Evolutionary conservation across 345 rosid species (phyloP), one percentile per base, ranked within the genome.

Genomic region (Isatis tinctoria): DNA sequence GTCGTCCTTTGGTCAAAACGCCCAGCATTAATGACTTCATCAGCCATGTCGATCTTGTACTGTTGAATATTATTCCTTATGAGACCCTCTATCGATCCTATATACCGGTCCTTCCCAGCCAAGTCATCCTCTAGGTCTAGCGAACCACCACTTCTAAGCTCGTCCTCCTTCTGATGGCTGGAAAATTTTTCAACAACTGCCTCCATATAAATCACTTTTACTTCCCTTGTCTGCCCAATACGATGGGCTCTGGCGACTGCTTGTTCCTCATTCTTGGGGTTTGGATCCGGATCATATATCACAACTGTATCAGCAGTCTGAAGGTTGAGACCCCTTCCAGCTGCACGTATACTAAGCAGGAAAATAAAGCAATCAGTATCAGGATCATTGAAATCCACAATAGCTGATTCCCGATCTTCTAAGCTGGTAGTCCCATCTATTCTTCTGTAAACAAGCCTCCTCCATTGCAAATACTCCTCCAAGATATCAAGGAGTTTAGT

Each of bases 191-290:
- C 91, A 73, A 96, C 99, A 74, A 96, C 99, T 61, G 98, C 98
- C 84, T 96, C 99, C 99, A 96, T 85, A 79, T 96, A 96, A 72
- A 96, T 90, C 59, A 96, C 98, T 78, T 92, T 96, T 26, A 96
- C 99, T 83, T 92, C 99, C 77, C 99, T 86, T 45, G 67, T 92
- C 81, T 96, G 99, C 73, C 99, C 99, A 80, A 92, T 96, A 74
- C 99, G 96, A 74, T 96, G 99, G 65, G 99, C 99, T 80, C 99
- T 96, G 28, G 99, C 99, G 81, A 96, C 98, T 60, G 99, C 99
- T 77, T 96, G 99, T 74, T 96, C 99, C 86, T 96, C 99, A 81
- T 96, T 96, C 80, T 96, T 96, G 10, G 99, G 99, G 81, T 96
- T 96, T 48, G 99, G 98, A 84, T 96, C 99, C 51, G 99, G 99